A percentile compares a stretch with the other conserved stretches of the same genome.
Evolutionary conservation across 2,329 filamentous ascomycete genomes (phyloP).

Genomic region (Fusarium succisae): DNA sequence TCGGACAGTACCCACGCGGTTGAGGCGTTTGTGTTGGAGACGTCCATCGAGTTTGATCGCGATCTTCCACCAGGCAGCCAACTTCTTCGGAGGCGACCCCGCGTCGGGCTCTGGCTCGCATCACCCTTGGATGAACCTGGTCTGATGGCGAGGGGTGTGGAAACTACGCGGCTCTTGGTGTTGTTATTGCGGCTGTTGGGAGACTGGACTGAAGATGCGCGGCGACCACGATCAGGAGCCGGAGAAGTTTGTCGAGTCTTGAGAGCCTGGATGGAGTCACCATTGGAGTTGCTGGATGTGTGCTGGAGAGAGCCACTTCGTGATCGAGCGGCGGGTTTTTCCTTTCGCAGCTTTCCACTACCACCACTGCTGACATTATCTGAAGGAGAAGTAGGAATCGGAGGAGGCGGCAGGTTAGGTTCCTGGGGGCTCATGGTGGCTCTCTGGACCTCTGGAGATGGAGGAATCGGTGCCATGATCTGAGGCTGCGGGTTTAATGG

Average conservation of each 20-base stretch:
- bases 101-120: constrained; percentile 56
- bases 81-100: constrained; percentile 60
- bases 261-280: constrained; percentile 31
- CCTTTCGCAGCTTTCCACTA: constrained; percentile 47
- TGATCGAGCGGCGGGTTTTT: constrained; percentile 40
- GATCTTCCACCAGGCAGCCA: constrained; percentile 64
- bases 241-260: constrained; percentile 46
- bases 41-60: constrained; percentile 59
- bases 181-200: constrained; percentile 38
- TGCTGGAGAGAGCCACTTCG: constrained; percentile 49
- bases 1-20: constrained; percentile 66
- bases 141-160: constrained; percentile 45
- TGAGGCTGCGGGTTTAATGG: constrained; percentile 38
- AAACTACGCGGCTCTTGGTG: constrained; percentile 46
- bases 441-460: constrained; percentile 42
- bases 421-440: constrained; percentile 37
- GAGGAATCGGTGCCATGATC: constrained; percentile 44
- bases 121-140: constrained; percentile 41
- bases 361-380: constrained; percentile 34
- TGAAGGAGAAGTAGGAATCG: constrained; percentile 18
- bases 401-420: constrained; percentile 25
- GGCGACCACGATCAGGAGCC: constrained; percentile 52
- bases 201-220: constrained; percentile 61
- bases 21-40: constrained; percentile 30
- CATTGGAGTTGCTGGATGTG: constrained; percentile 8